phyloP scores from a whole-genome alignment of 2,329 filamentous ascomycete species.

The Graphilbum fragrans region DNA sequence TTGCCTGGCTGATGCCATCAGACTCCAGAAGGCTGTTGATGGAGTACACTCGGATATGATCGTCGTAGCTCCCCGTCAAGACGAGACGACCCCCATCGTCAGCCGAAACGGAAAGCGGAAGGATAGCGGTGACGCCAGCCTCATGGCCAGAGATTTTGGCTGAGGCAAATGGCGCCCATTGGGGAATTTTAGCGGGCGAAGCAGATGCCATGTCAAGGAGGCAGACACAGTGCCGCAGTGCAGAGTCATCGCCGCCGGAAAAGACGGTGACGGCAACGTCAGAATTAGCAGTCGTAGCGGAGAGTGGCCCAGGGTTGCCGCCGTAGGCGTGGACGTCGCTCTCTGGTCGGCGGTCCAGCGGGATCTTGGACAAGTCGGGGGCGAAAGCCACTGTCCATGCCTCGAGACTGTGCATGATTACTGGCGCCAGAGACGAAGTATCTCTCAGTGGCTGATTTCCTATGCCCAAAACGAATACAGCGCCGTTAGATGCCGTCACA shows the following conservation, averaged over 20 bases:
- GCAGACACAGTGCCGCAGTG: slow-evolving; percentile 33
- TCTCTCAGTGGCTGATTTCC: slow-evolving; percentile 27
- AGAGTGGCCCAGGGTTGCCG: background rate
- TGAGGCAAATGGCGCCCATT: slow-evolving; percentile 10
- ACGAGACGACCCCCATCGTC: slow-evolving; percentile 42
- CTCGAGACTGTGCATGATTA: slow-evolving; percentile 46
- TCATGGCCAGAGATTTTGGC: slow-evolving; percentile 35
- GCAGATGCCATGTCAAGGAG: background rate
- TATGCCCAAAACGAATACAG: slow-evolving; percentile 43
- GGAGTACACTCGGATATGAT: slow-evolving; percentile 58
- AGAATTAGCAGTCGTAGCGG: background rate
- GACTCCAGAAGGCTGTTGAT: slow-evolving; percentile 28
- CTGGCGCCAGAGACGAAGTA: slow-evolving; percentile 20
- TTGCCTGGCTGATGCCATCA: slow-evolving; percentile 28
- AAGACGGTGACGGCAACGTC: slow-evolving; percentile 31
- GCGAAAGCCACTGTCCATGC: slow-evolving; percentile 63
- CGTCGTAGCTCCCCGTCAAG: slow-evolving; percentile 86
- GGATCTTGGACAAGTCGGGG: slow-evolving; percentile 8
- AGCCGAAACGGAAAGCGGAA: slow-evolving; percentile 45
- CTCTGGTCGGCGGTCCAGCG: background rate
- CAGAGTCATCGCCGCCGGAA: slow-evolving; percentile 67
- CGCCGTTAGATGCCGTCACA: slow-evolving; percentile 58
- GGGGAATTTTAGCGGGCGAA: background rate
- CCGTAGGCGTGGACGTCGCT: background rate
- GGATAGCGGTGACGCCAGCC: slow-evolving; percentile 80